These are phyloP conservation scores for Solanum hybrid DNA, from an alignment of 305 asterid genomes.

Conservation along the genomic window DNA sequence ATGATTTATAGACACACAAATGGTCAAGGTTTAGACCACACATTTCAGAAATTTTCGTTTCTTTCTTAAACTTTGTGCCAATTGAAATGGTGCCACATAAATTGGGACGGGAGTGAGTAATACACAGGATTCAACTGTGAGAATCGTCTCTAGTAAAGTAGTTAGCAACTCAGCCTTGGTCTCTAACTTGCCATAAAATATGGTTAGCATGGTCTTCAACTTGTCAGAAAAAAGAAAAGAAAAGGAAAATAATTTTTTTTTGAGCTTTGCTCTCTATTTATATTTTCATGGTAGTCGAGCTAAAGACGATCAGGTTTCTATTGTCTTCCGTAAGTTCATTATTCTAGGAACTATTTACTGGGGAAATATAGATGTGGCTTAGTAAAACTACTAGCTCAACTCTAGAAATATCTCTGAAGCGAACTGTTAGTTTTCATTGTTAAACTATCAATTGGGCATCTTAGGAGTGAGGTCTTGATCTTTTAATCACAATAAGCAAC, in stretches of 20 bases:
- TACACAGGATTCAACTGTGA: background rate
- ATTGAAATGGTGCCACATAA: background rate
- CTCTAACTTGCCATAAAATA: background rate
- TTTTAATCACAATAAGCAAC: background rate
- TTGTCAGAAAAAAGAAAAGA: background rate
- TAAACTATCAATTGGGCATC: background rate
- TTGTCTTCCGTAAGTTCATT: background rate
- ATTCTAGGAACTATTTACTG: background rate
- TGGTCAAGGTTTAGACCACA: background rate
- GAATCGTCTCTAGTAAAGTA: background rate
- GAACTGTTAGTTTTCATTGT: background rate
- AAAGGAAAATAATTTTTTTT: background rate
- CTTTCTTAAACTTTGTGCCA: background rate
- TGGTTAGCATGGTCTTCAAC: background rate
- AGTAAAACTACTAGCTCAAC: background rate
- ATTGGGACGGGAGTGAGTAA: background rate
- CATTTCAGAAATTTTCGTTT: background rate
- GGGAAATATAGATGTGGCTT: background rate
- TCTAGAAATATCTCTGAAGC: background rate
- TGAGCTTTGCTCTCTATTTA: background rate
- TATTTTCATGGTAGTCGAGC: background rate
- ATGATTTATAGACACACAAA: background rate
- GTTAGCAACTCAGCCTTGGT: background rate
- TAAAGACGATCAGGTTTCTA: background rate
- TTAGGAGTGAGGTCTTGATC: background rate